Evolutionary conservation across 164 flowering plant species (phyloP).

Genomic region (Protea cynaroides): DNA sequence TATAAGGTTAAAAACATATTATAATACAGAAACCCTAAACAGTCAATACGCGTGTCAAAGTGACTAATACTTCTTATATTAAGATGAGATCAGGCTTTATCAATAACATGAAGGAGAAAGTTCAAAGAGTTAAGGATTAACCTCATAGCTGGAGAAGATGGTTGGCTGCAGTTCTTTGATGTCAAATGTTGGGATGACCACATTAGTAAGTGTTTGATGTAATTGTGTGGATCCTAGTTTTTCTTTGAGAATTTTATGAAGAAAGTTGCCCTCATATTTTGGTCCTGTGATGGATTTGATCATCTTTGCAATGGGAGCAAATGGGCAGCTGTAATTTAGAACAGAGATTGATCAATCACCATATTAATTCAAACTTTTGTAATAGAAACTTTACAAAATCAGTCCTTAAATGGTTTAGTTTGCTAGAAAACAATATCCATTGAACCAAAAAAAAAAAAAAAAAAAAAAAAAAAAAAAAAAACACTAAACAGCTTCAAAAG

Average conservation of each 20-base stretch:
- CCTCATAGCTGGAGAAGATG: slow-evolving; percentile 23
- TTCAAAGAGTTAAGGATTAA: background rate
- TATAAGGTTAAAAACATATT: too few relatives aligned
- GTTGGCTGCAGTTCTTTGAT: slow-evolving; percentile 22
- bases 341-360: too few relatives aligned
- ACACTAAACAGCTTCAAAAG: too few relatives aligned
- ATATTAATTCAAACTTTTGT: too few relatives aligned
- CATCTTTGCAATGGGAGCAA: background rate
- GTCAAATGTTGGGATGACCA: slow-evolving; percentile 24
- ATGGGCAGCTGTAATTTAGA: slow-evolving; percentile 2
- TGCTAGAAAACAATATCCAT: too few relatives aligned
- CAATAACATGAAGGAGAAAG: background rate
- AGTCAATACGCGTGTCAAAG: too few relatives aligned
- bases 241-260: slow-evolving; percentile 6
- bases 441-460: background rate
- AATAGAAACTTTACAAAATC: too few relatives aligned
- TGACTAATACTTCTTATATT: too few relatives aligned
- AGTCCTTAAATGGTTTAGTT: too few relatives aligned
- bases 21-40: too few relatives aligned
- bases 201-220: slow-evolving; percentile 18
- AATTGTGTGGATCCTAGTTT: slow-evolving; percentile 9
- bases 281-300: slow-evolving; percentile 11
- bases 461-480: background rate
- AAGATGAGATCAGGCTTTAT: too few relatives aligned
- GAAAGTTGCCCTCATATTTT: slow-evolving; percentile 18